phyloP scores from a whole-genome alignment of 768 basidiomycete species.

The Boletus coccyginus region DNA sequence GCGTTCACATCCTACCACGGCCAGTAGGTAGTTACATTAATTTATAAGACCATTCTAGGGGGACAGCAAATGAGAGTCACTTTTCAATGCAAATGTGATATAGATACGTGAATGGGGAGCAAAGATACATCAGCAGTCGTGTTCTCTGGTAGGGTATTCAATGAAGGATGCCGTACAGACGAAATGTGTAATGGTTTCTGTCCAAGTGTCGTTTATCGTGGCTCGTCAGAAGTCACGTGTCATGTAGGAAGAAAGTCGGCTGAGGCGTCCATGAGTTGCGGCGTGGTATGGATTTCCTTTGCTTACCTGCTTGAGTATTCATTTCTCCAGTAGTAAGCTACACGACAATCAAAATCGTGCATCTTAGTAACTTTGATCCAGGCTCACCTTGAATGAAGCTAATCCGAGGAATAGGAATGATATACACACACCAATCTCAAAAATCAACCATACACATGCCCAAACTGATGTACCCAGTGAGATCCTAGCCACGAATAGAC shows the following conservation, averaged over 20 bases:
- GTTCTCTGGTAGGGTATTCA: constrained; percentile 14
- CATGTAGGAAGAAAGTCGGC: constrained; percentile 63
- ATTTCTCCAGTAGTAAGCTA: constrained; percentile 44
- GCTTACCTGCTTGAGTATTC: constrained; percentile 65
- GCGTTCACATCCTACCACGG: not conserved
- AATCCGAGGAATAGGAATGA: constrained; percentile 82
- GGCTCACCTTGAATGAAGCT: constrained; percentile 73
- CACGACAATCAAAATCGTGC: constrained; percentile 4
- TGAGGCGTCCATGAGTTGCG: constrained; percentile 22
- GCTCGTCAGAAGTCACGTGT: constrained; percentile 14
- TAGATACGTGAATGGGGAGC: constrained; percentile 30
- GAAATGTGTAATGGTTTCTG: constrained; percentile 7
- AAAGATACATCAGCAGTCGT: constrained; percentile 25
- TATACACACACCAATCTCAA: constrained; percentile 69
- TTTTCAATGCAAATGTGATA: constrained; percentile 26
- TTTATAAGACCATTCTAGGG: constrained; percentile 21
- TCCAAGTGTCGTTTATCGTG: not conserved
- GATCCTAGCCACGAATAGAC: not conserved
- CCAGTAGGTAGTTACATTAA: constrained; percentile 30
- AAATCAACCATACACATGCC: constrained; percentile 83
- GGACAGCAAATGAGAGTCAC: constrained; percentile 14
- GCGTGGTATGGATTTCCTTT: not conserved
- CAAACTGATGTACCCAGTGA: constrained; percentile 51
- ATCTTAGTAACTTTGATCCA: not conserved
- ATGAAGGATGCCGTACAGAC: constrained; percentile 11